Conservation (phyloP, 176 grass and related monocot species). For the Leersia perrieri region DNA sequence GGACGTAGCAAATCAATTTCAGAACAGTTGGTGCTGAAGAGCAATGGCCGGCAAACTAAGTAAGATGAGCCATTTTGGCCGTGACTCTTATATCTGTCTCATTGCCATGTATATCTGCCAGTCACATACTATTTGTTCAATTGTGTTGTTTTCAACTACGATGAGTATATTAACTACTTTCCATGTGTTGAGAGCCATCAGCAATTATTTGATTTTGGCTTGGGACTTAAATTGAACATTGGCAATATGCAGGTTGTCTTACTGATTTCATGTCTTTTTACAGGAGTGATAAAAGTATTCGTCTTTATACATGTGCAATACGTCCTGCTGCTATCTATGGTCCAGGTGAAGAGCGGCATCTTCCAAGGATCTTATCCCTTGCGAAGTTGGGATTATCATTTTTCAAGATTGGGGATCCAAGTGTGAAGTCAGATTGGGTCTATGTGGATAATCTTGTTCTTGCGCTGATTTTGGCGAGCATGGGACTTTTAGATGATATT, state of each 20-base stretch:
- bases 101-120: background rate
- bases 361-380: slow-evolving; percentile 92
- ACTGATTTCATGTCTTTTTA: slow-evolving; percentile 18
- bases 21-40: slow-evolving; percentile 88
- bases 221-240: background rate
- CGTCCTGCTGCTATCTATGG: slow-evolving; percentile 94
- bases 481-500: slow-evolving; percentile 77
- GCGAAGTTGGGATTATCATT: slow-evolving; percentile 74
- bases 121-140: background rate
- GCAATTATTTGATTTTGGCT: background rate
- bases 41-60: slow-evolving; percentile 71
- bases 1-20: slow-evolving; percentile 81
- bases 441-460: slow-evolving; percentile 93
- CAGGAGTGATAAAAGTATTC: slow-evolving; percentile 33
- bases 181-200: background rate
- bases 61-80: slow-evolving; percentile 36
- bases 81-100: background rate
- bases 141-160: background rate
- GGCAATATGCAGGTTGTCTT: background rate
- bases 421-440: slow-evolving; percentile 91
- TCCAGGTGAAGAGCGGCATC: slow-evolving; percentile 78
- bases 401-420: slow-evolving; percentile 70
- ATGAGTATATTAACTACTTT: background rate
- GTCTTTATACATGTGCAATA: slow-evolving; percentile 87
- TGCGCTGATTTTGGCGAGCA: slow-evolving; percentile 85